Evolutionary conservation across 2,329 filamentous ascomycete genomes (phyloP).

Genomic region (Diaporthe batatas): DNA sequence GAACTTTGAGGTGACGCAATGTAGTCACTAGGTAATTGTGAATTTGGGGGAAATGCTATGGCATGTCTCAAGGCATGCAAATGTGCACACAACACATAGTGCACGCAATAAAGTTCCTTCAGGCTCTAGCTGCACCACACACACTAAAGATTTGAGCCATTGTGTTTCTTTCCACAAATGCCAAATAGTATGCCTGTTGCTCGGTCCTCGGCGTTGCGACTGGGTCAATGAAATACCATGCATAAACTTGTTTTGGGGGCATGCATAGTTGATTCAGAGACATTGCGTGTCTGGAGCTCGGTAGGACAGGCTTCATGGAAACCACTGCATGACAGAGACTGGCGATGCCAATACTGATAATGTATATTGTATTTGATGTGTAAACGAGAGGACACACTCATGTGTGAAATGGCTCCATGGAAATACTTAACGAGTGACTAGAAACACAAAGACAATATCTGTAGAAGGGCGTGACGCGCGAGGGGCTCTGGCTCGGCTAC

Average conservation of each 20-base stretch:
- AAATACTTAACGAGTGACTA: background rate
- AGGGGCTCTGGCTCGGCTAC: background rate
- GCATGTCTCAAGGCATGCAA: too few relatives aligned
- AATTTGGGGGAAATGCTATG: background rate
- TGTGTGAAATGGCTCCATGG: background rate
- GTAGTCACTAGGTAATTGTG: background rate
- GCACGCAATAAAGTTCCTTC: too few relatives aligned
- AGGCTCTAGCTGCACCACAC: too few relatives aligned
- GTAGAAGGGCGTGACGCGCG: background rate
- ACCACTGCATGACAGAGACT: too few relatives aligned
- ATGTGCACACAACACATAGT: too few relatives aligned
- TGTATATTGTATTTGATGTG: background rate
- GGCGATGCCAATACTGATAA: background rate
- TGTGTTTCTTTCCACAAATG: too few relatives aligned
- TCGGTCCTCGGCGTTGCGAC: background rate
- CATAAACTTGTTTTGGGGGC: background rate
- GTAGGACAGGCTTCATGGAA: background rate
- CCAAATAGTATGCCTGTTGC: too few relatives aligned
- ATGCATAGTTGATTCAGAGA: too few relatives aligned
- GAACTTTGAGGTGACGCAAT: background rate
- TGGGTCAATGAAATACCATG: background rate
- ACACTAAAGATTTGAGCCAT: too few relatives aligned
- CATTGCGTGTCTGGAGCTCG: too few relatives aligned
- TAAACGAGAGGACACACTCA: conserved; percentile 10
- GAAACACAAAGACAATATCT: background rate